A percentile compares a stretch with the other conserved stretches of the same genome.
Evolutionary conservation across 2,329 filamentous ascomycete genomes (phyloP).

Genomic region (Colletotrichum zoysiae): DNA sequence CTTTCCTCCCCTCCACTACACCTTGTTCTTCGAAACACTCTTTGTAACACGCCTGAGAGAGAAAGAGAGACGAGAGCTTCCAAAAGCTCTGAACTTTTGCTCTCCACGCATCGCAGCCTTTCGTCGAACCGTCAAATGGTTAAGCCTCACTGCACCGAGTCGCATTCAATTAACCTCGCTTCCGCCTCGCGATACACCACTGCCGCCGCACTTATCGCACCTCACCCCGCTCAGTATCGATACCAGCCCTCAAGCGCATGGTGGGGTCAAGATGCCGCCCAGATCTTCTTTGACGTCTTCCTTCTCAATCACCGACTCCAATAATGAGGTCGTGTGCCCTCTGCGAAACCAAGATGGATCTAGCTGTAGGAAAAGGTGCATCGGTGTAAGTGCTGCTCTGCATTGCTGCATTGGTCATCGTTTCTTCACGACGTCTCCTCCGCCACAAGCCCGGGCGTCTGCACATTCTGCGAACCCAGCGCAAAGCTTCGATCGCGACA

Average conservation of each 20-base stretch:
- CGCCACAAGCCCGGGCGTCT: constrained; percentile 21
- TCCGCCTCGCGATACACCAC: constrained; percentile 40
- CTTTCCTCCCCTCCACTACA: constrained; percentile 41
- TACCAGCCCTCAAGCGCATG: constrained; percentile 57
- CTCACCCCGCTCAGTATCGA: constrained; percentile 53
- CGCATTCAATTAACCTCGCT: constrained; percentile 51
- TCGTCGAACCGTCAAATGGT: constrained; percentile 33
- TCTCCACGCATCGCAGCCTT: constrained; percentile 29
- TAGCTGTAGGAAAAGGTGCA: constrained; percentile 96
- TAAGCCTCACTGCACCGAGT: constrained; percentile 41
- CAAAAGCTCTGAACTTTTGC: constrained; percentile 35
- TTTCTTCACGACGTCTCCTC: constrained; percentile 22
- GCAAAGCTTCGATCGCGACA: constrained; percentile 33
- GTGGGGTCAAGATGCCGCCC: constrained; percentile 85
- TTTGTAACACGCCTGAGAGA: constrained; percentile 47
- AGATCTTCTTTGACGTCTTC: constrained; percentile 88
- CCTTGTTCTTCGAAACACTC: constrained; percentile 43
- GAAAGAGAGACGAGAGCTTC: constrained; percentile 39
- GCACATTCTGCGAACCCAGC: constrained; percentile 20
- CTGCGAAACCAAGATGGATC: constrained; percentile 96
- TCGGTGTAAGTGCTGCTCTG: constrained; percentile 81
- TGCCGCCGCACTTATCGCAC: constrained; percentile 45
- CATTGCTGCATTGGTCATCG: constrained; percentile 11
- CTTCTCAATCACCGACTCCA: constrained; percentile 91
- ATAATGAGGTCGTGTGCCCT: constrained; percentile 97